phyloP scores from a whole-genome alignment of 2,329 filamentous ascomycete species.

The Alternaria alternata region DNA sequence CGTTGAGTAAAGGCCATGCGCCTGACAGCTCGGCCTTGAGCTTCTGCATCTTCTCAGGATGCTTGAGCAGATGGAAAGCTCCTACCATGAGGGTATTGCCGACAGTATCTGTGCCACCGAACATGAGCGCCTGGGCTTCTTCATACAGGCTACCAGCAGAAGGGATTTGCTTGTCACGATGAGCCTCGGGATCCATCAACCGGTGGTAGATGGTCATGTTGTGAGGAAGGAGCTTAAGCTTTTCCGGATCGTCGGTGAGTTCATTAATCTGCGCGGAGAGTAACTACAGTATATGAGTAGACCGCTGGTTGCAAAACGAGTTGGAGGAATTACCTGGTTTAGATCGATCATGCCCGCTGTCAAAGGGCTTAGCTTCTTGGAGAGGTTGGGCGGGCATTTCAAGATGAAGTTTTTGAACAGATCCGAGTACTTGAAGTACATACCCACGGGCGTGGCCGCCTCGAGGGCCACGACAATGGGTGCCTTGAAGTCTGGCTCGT shows the following conservation, averaged over 20 bases:
- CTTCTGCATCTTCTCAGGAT: constrained; percentile 41
- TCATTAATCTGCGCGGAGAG: constrained; percentile 44
- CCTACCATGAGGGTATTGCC: constrained; percentile 55
- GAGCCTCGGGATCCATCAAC: constrained; percentile 44
- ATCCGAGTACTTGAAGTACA: constrained; percentile 53
- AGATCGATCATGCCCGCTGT: constrained; percentile 51
- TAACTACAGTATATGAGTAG: constrained; percentile 25
- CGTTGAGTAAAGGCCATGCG: constrained; percentile 48
- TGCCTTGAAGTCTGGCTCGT: constrained; percentile 51
- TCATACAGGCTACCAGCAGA: constrained; percentile 51
- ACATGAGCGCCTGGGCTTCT: constrained; percentile 57
- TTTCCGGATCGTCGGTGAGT: constrained; percentile 40
- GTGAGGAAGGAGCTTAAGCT: constrained; percentile 44
- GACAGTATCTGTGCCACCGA: constrained; percentile 57
- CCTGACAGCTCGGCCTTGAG: constrained; percentile 51
- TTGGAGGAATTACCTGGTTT: constrained; percentile 30
- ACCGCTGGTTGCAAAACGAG: not conserved
- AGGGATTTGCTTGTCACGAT: constrained; percentile 45
- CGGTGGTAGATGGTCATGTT: constrained; percentile 51
- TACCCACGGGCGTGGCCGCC: constrained; percentile 43
- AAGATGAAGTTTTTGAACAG: constrained; percentile 49
- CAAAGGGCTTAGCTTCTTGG: constrained; percentile 47
- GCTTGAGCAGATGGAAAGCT: constrained; percentile 52
- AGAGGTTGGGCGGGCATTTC: constrained; percentile 49
- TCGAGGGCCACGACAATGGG: constrained; percentile 56